phyloP scores from a whole-genome alignment of 176 grass and related monocot species.

The Bromus sterilis region DNA sequence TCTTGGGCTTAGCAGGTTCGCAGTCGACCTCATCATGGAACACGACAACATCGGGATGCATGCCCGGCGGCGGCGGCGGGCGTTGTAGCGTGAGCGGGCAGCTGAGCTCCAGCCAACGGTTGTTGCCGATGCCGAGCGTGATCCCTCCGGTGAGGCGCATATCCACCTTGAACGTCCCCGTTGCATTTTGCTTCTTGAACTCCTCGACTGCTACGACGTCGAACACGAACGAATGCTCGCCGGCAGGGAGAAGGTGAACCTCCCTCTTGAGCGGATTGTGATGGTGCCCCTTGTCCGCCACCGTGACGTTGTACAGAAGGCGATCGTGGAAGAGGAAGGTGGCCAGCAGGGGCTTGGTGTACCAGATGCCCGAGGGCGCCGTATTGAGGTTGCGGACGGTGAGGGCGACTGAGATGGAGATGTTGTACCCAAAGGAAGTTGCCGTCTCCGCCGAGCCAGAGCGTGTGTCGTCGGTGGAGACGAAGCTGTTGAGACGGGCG shows the following conservation, averaged over 20 bases:
- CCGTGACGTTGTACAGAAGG: neutral
- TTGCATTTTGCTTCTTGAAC: slow-evolving; percentile 17
- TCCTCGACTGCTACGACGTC: neutral
- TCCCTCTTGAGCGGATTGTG: neutral
- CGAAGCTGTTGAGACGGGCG: neutral
- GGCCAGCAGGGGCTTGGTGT: slow-evolving; percentile 1
- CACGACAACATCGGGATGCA: neutral
- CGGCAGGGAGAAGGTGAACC: neutral
- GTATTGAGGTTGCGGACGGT: slow-evolving; percentile 5
- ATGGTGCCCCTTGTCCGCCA: neutral
- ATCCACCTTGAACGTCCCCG: slow-evolving; percentile 3
- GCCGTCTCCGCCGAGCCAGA: neutral
- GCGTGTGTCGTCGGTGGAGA: neutral
- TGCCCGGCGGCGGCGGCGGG: neutral
- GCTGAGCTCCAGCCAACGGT: neutral
- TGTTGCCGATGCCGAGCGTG: neutral
- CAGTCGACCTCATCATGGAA: slow-evolving; percentile 2
- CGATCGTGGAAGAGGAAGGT: neutral
- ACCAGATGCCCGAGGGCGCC: neutral
- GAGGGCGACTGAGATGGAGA: neutral
- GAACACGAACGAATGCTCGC: neutral
- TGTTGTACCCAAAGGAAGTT: neutral
- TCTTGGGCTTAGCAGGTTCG: neutral
- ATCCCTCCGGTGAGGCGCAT: neutral
- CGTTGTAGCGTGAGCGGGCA: neutral